A percentile compares a stretch with the other conserved stretches of the same genome.
Conservation (phyloP, 345 rosid species). For the Brassica carinata region DNA sequence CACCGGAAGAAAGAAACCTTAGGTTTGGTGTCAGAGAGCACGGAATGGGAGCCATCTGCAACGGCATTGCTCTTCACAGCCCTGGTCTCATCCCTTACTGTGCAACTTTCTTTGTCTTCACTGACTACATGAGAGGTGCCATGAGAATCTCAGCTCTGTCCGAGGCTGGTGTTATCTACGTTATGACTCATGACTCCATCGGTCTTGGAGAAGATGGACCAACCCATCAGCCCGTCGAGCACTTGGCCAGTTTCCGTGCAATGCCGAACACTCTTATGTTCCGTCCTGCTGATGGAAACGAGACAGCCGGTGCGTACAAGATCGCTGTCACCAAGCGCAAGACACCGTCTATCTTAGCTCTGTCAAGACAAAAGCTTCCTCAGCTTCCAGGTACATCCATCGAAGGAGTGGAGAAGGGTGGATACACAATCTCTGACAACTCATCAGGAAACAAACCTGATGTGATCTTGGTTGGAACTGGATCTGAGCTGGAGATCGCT, state of each 20-base stretch:
- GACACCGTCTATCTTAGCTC: slow-evolving; percentile 86
- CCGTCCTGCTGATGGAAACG: slow-evolving; percentile 99
- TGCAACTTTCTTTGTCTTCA: slow-evolving; percentile 99
- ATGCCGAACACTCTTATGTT: slow-evolving; percentile 97
- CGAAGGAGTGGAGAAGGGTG: slow-evolving; percentile 92
- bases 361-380: slow-evolving; percentile 93
- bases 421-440: slow-evolving; percentile 83
- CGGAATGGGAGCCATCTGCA: slow-evolving; percentile 96
- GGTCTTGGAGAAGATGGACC: slow-evolving; percentile 99
- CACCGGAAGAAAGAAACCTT: slow-evolving; percentile 90
- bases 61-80: slow-evolving; percentile 90
- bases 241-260: slow-evolving; percentile 98
- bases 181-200: slow-evolving; percentile 99
- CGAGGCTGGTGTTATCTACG: slow-evolving; percentile 91
- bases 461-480: slow-evolving; percentile 91
- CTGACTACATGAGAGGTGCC: slow-evolving; percentile 99
- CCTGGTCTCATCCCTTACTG: slow-evolving; percentile 95
- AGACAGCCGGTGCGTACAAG: slow-evolving; percentile 95
- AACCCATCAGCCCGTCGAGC: slow-evolving; percentile 98
- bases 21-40: slow-evolving; percentile 98
- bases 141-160: slow-evolving; percentile 87
- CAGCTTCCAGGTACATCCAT: slow-evolving; percentile 86
- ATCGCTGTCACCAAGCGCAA: slow-evolving; percentile 78
- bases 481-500: slow-evolving; percentile 93
- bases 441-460: slow-evolving; percentile 90